These are phyloP conservation scores for Immersiella caudata DNA, from an alignment of 495 filamentous ascomycete species.

Conservation along the genomic window DNA sequence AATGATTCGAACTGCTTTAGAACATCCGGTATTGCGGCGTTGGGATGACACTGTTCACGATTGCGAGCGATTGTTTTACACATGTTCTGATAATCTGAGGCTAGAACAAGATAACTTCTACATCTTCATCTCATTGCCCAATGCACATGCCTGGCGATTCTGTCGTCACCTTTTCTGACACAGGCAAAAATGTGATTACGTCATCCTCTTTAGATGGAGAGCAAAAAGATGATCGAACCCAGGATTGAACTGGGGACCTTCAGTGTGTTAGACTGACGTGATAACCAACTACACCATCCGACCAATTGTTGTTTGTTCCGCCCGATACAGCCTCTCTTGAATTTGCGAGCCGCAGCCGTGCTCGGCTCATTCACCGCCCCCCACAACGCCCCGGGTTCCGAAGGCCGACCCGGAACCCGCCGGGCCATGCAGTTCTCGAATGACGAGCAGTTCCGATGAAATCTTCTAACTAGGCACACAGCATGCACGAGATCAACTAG, in stretches of 20 bases:
- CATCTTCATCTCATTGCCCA: background rate
- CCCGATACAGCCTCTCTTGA: too few relatives aligned
- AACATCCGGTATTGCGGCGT: background rate
- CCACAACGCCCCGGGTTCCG: too few relatives aligned
- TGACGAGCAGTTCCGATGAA: too few relatives aligned
- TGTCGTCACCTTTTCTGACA: too few relatives aligned
- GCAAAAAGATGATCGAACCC: slow-evolving; percentile 9
- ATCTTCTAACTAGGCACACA: too few relatives aligned
- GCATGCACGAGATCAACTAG: too few relatives aligned
- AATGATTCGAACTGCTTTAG: background rate
- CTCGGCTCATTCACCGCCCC: too few relatives aligned
- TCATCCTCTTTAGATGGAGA: background rate
- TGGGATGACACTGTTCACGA: background rate
- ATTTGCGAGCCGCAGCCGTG: too few relatives aligned
- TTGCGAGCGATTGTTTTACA: background rate
- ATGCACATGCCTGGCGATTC: too few relatives aligned
- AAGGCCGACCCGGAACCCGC: too few relatives aligned
- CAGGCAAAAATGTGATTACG: background rate
- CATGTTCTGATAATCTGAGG: background rate
- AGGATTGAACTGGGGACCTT: slow-evolving; percentile 11
- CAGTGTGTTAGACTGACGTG: slow-evolving; percentile 11
- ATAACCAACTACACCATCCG: background rate
- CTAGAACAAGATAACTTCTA: background rate
- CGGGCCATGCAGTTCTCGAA: too few relatives aligned
- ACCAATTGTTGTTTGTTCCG: background rate